Percentiles rank a stretch among this genome's conserved stretches.
phyloP scores from a whole-genome alignment of 805 yeast species.

The Candida incommunis region DNA sequence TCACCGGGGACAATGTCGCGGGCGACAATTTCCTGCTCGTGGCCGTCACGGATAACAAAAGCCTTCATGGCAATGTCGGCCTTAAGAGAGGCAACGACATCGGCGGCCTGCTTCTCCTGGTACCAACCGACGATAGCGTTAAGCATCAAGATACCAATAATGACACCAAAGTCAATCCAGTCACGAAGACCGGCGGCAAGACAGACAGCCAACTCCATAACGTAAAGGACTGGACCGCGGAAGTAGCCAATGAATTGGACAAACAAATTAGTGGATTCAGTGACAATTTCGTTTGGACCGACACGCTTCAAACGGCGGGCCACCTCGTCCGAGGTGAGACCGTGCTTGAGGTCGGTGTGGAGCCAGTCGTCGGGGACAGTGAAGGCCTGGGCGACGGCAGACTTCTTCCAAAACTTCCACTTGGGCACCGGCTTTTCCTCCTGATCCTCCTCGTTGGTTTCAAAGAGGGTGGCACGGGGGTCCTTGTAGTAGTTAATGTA shows the following conservation, averaged over 20 bases:
- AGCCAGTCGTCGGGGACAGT: conserved; percentile 67
- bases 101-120: conserved; percentile 96
- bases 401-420: conserved; percentile 38
- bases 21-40: conserved; percentile 59
- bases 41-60: conserved; percentile 72
- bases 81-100: conserved; percentile 90
- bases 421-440: conserved; percentile 52
- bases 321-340: conserved; percentile 68
- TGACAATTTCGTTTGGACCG: conserved; percentile 81
- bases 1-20: conserved; percentile 92
- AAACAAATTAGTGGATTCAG: conserved; percentile 68
- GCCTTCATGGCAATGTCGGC: conserved; percentile 90
- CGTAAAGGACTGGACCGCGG: conserved; percentile 90
- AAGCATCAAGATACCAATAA: conserved; percentile 72
- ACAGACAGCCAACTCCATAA: conserved; percentile 90
- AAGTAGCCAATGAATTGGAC: conserved; percentile 75
- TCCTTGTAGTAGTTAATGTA: conserved; percentile 23
- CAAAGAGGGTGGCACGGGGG: conserved; percentile 29
- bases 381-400: conserved; percentile 21
- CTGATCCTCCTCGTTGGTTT: conserved; percentile 42
- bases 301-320: conserved; percentile 74
- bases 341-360: conserved; percentile 64
- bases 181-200: conserved; percentile 93
- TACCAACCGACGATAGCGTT: conserved; percentile 93
- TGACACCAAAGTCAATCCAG: conserved; percentile 98